These are phyloP conservation scores for Rosa persica DNA, from an alignment of 306 rosid genomes.

Conservation along the genomic window DNA sequence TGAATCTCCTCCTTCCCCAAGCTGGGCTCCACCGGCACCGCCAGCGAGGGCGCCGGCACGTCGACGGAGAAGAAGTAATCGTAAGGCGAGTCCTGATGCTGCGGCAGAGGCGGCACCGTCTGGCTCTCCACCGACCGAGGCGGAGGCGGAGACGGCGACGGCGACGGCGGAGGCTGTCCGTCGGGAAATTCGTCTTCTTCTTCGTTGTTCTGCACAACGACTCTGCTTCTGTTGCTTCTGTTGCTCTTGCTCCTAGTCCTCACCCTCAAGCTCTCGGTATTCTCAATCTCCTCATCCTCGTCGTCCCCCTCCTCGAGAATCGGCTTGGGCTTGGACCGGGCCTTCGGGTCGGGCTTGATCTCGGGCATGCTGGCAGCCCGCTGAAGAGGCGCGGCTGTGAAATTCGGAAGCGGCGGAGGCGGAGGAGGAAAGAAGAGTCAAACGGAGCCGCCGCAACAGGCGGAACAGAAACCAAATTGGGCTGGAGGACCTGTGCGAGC, in stretches of 20 bases:
- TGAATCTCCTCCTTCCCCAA: constrained; percentile 34
- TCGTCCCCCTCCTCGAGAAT: constrained; percentile 47
- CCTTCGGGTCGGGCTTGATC: constrained; percentile 37
- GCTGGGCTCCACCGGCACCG: constrained; percentile 38
- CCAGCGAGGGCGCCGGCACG: constrained; percentile 52
- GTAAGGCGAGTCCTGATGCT: constrained; percentile 40
- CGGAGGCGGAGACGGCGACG: neutral
- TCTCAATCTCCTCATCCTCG: constrained; percentile 41
- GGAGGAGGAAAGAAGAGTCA: constrained; percentile 38
- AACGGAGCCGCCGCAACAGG: constrained; percentile 13
- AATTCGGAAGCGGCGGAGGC: constrained; percentile 48
- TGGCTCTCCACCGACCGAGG: constrained; percentile 29
- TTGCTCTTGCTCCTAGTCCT: constrained; percentile 33
- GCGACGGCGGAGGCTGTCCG: constrained; percentile 41
- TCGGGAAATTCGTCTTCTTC: neutral
- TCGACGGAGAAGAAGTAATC: constrained; percentile 63
- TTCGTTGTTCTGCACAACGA: constrained; percentile 34
- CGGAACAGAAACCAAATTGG: neutral
- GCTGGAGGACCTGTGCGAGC: neutral
- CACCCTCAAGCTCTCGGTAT: constrained; percentile 38
- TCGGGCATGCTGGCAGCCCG: constrained; percentile 78
- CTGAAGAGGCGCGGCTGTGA: constrained; percentile 36
- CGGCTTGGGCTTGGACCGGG: constrained; percentile 34
- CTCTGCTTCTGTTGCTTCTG: no score
- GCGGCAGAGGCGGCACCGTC: constrained; percentile 29